Conservation (phyloP, 805 yeast species). For the Lipomyces sp. region DNA sequence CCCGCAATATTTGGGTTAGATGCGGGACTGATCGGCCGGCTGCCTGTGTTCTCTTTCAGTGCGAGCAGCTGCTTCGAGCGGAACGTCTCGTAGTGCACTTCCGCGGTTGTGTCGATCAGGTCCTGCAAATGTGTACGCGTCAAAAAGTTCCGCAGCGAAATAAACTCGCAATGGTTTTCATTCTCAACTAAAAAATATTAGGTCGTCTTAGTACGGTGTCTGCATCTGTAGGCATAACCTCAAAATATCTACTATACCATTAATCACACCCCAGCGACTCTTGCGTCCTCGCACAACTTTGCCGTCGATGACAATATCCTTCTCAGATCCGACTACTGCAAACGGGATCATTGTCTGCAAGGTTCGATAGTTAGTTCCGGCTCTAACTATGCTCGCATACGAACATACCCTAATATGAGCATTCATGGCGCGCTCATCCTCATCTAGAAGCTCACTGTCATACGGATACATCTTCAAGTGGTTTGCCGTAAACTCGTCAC, state of each 20-base stretch:
- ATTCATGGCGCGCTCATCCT: constrained; percentile 44
- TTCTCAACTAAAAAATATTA: constrained; percentile 61
- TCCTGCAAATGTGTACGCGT: constrained; percentile 95
- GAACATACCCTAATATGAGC: constrained; percentile 63
- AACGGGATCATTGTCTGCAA: constrained; percentile 58
- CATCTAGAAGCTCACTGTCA: constrained; percentile 53
- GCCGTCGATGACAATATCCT: constrained; percentile 70
- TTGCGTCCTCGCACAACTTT: constrained; percentile 83
- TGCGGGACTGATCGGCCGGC: constrained; percentile 24
- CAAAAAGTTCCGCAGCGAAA: constrained; percentile 86
- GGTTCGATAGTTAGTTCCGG: background rate
- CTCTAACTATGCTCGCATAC: constrained; percentile 45
- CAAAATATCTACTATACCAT: constrained; percentile 41
- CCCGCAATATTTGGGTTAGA: background rate
- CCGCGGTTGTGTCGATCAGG: constrained; percentile 86
- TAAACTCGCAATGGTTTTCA: constrained; percentile 92
- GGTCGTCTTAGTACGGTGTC: background rate
- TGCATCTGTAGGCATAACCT: no score
- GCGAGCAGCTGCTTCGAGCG: constrained; percentile 92
- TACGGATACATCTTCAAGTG: constrained; percentile 76
- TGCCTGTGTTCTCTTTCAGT: constrained; percentile 66
- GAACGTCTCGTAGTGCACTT: constrained; percentile 86
- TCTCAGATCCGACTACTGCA: constrained; percentile 90
- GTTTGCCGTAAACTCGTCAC: constrained; percentile 67
- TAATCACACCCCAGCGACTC: constrained; percentile 90